Conservation (phyloP, 768 basidiomycete genomes). For the Xanthoconium stramineum region DNA sequence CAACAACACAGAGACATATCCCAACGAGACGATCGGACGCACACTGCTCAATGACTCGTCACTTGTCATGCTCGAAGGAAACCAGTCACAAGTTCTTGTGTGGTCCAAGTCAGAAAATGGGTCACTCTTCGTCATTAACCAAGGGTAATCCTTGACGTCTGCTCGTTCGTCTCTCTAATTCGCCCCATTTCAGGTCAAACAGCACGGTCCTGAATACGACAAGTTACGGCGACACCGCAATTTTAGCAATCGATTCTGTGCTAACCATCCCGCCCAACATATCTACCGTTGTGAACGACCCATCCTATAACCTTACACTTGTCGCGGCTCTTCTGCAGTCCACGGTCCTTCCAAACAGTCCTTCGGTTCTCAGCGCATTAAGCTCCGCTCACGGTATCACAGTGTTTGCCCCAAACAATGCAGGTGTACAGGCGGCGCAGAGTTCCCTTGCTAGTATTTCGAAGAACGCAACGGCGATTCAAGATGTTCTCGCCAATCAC, state of each 20-base stretch:
- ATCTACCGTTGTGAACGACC: conserved; percentile 35
- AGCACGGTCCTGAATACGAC: conserved; percentile 39
- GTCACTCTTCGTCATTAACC: conserved; percentile 46
- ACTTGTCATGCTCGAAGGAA: conserved; percentile 54
- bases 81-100: conserved; percentile 53
- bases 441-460: conserved; percentile 32
- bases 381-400: conserved; percentile 51
- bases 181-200: conserved; percentile 24
- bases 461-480: conserved; percentile 46
- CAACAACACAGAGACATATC: conserved; percentile 41
- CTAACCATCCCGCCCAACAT: conserved; percentile 52
- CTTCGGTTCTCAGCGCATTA: conserved; percentile 29
- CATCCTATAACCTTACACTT: conserved; percentile 40
- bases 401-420: conserved; percentile 61
- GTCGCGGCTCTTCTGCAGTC: conserved; percentile 15
- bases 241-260: conserved; percentile 50
- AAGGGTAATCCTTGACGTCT: conserved; percentile 33
- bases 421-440: conserved; percentile 41
- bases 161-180: neutral
- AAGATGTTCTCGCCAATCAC: conserved; percentile 54
- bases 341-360: conserved; percentile 25
- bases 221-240: conserved; percentile 37
- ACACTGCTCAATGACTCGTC: conserved; percentile 53
- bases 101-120: conserved; percentile 40
- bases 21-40: conserved; percentile 61